phyloP scores from a whole-genome alignment of 208 protist species.

The Herpetomonas samuelpessoai region DNA sequence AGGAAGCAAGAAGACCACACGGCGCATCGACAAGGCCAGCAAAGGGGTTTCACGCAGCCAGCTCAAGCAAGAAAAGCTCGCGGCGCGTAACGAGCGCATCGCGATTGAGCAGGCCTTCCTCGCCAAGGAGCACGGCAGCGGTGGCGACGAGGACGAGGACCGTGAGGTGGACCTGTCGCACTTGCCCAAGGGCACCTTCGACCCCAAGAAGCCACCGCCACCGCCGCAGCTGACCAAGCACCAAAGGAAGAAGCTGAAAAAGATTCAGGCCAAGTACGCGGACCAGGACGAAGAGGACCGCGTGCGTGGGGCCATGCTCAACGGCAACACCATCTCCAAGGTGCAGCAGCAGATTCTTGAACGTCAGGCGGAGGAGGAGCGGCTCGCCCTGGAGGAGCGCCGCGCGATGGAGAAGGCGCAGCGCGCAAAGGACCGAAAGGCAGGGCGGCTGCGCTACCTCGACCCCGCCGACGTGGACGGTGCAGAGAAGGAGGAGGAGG shows the following conservation, averaged over 20 bases:
- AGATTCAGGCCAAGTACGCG: constrained; percentile 72
- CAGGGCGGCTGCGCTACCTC: constrained; percentile 12
- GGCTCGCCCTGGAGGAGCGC: constrained; percentile 9
- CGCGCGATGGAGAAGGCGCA: constrained; percentile 10
- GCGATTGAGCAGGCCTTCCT: background rate
- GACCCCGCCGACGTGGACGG: constrained; percentile 13
- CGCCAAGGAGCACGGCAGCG: background rate
- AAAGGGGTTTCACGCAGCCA: background rate
- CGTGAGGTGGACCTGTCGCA: background rate
- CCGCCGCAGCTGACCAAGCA: constrained; percentile 41
- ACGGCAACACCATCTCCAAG: constrained; percentile 58
- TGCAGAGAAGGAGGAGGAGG: constrained; percentile 12
- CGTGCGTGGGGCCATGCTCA: constrained; percentile 43
- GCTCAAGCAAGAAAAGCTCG: background rate
- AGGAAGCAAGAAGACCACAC: constrained; percentile 1
- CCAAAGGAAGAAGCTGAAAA: constrained; percentile 70
- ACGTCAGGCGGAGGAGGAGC: constrained; percentile 17
- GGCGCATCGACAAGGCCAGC: background rate
- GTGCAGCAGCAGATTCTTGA: constrained; percentile 38
- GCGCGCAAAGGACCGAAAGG: constrained; percentile 4
- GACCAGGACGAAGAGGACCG: constrained; percentile 83
- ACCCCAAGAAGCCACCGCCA: constrained; percentile 6
- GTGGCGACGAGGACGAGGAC: constrained; percentile 1
- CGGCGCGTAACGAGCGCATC: background rate
- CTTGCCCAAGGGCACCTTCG: constrained; percentile 1